Evolutionary conservation across 208 protist genomes (phyloP), one percentile per base, ranked within the genome.

Genomic region (Endotrypanum monterogeii): DNA sequence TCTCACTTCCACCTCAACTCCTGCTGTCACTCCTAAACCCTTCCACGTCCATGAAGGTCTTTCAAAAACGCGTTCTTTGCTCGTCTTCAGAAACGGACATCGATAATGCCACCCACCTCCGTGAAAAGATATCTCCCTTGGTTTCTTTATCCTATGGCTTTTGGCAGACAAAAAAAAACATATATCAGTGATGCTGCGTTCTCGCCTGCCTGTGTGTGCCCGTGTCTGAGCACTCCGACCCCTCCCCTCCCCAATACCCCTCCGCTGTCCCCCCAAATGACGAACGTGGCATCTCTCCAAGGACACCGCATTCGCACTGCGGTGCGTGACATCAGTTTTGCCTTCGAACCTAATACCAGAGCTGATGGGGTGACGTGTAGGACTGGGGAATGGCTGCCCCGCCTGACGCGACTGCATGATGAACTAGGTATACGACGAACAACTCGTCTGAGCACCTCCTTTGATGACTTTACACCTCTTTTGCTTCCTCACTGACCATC

Each of bases 401-500:
- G 54, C 50, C 56, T 46, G 37, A 30, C 46, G 73, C 48, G 73
- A 69, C 73, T 76, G 73, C 73, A 32, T 78, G 73, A 78, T 78
- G 73, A 78, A 44, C 51, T 61, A 72, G 73, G 73, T 78, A 23
- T 78, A 72, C 73, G 73, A 78, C 73, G 55, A 72, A 78, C 73
- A 78, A 78, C 73, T 78, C 73, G 73, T 67, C 73, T 78, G 73
- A 78, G 14, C 41, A 30, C 30, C 67, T 46, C 44, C 60, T 50
- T 48, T 78, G 73, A 78, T 60, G 74, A 78, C 25, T 37, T 12
- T 46, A 72, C 35, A 78, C 58, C 55, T 60, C 74, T 78, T 78
- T 78, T 78, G 74, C 74, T 78, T 78, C 74, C 74, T 78, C 74
- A 78, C 74, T 78, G 74, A 78, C 57, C n/a, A 50, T 48, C 74